Evolutionary conservation across 805 yeast genomes (phyloP).

Genomic region (Cephaloascus albidus): DNA sequence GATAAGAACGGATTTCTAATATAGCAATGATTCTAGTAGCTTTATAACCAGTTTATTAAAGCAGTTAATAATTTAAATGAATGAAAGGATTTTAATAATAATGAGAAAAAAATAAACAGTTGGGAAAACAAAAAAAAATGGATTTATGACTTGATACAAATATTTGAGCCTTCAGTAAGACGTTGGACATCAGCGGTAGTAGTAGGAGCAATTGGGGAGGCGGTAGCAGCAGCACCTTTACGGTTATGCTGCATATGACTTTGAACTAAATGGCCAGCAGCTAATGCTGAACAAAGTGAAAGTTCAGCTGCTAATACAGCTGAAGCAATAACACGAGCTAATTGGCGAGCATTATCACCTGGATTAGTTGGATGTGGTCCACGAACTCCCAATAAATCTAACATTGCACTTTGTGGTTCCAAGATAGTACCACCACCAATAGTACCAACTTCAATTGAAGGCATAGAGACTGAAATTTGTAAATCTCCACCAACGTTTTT

Average conservation of each 20-base stretch:
- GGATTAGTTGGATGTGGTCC: constrained; percentile 95
- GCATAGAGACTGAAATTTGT: constrained; percentile 96
- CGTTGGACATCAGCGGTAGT: constrained; percentile 29
- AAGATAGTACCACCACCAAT: constrained; percentile 98
- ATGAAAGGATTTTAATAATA: too few relatives aligned
- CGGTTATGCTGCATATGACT: constrained; percentile 97
- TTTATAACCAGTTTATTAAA: too few relatives aligned
- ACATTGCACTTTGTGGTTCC: constrained; percentile 95
- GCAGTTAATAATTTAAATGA: too few relatives aligned
- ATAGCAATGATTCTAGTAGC: too few relatives aligned
- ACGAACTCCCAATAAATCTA: constrained; percentile 85
- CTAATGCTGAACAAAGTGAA: constrained; percentile 90
- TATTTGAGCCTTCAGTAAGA: constrained; percentile 63
- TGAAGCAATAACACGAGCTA: constrained; percentile 88
- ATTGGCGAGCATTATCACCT: constrained; percentile 89
- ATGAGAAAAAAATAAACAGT: too few relatives aligned
- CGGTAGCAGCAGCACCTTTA: constrained; percentile 38
- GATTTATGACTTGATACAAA: constrained; percentile 64
- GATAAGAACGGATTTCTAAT: too few relatives aligned
- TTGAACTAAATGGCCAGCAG: constrained; percentile 97
- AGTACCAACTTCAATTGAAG: constrained; percentile 97
- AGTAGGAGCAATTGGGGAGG: constrained; percentile 16
- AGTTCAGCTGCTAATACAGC: constrained; percentile 95
- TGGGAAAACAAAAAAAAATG: too few relatives aligned
- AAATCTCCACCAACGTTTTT: constrained; percentile 73